Evolutionary conservation across 2,329 filamentous ascomycete species (phyloP).

Genomic region (Claviceps spartinae): DNA sequence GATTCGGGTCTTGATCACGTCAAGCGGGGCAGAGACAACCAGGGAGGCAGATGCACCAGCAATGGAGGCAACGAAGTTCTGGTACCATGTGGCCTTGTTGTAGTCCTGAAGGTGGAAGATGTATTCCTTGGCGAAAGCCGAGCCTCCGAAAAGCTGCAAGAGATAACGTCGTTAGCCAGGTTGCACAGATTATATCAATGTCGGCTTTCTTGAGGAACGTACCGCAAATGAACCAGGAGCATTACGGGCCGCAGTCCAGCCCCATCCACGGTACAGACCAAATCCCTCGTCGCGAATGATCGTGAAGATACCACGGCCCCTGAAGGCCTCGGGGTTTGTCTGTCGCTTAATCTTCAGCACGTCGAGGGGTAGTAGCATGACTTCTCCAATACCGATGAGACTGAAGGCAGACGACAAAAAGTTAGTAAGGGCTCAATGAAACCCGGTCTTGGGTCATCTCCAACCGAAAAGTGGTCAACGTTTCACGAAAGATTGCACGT

Average conservation of each 20-base stretch:
- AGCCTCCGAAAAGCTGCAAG: constrained; percentile 86
- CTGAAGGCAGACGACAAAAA: constrained; percentile 27
- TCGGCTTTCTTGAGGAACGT: constrained; percentile 26
- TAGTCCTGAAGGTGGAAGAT: constrained; percentile 82
- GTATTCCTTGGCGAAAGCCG: constrained; percentile 95
- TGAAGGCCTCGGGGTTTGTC: constrained; percentile 97
- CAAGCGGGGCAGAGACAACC: constrained; percentile 85
- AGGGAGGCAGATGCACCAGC: constrained; percentile 91
- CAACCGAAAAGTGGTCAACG: neutral
- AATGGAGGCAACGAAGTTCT: constrained; percentile 96
- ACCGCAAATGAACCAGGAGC: constrained; percentile 94
- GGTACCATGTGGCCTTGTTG: constrained; percentile 84
- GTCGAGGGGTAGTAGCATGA: constrained; percentile 85
- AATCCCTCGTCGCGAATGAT: constrained; percentile 93
- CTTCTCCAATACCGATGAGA: constrained; percentile 93
- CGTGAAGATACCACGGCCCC: constrained; percentile 76
- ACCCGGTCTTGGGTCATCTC: no score
- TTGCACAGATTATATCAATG: neutral
- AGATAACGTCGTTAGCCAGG: neutral
- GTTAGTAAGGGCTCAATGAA: neutral
- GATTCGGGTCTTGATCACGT: constrained; percentile 96
- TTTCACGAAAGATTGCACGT: neutral
- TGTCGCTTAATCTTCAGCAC: constrained; percentile 99
- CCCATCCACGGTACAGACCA: constrained; percentile 88
- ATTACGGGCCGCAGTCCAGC: constrained; percentile 94